A percentile compares a stretch with the other conserved stretches of the same genome.
These are phyloP conservation scores for Penstemon eatonii DNA, from an alignment of 257 asterid species.

Conservation along the genomic window DNA sequence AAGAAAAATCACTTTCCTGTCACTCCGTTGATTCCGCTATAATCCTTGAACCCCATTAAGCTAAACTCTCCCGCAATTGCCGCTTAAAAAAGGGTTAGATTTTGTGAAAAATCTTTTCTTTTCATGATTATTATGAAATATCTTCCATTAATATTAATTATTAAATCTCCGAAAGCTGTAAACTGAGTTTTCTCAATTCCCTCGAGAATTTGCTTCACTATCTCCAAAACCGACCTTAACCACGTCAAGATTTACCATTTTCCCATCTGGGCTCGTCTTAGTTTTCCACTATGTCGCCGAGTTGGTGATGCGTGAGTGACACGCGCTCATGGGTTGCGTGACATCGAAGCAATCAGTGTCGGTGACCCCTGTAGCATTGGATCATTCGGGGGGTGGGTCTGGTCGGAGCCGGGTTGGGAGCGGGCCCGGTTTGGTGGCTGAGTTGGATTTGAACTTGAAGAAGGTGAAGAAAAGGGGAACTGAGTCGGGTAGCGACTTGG, in stretches of 20 bases:
- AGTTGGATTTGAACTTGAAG: constrained; percentile 80
- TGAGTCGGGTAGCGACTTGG: constrained; percentile 80
- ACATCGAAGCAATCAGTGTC: constrained; percentile 79
- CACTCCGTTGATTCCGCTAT: constrained; percentile 74
- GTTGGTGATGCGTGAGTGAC: constrained; percentile 34
- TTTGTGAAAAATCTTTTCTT: constrained; percentile 18
- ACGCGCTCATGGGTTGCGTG: constrained; percentile 77
- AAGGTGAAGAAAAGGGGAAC: constrained; percentile 74
- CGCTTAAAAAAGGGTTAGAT: constrained; percentile 30
- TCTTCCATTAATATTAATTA: not conserved
- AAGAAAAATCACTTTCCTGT: not conserved
- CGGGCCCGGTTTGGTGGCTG: constrained; percentile 55
- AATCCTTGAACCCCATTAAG: constrained; percentile 39
- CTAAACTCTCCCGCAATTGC: constrained; percentile 52
- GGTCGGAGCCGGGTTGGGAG: constrained; percentile 78
- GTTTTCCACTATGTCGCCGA: constrained; percentile 26
- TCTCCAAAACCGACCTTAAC: constrained; percentile 34
- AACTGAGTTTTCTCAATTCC: constrained; percentile 21
- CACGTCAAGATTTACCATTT: constrained; percentile 46
- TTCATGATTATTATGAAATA: constrained; percentile 28
- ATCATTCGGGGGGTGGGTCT: constrained; percentile 77
- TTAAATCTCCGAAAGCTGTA: not conserved
- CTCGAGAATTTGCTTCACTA: constrained; percentile 24
- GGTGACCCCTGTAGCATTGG: constrained; percentile 82
- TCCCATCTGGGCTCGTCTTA: constrained; percentile 44